Percentiles rank a stretch among this genome's conserved stretches.
Conservation (phyloP, 2,329 filamentous ascomycete species). For the Herpotrichia juniperi region DNA sequence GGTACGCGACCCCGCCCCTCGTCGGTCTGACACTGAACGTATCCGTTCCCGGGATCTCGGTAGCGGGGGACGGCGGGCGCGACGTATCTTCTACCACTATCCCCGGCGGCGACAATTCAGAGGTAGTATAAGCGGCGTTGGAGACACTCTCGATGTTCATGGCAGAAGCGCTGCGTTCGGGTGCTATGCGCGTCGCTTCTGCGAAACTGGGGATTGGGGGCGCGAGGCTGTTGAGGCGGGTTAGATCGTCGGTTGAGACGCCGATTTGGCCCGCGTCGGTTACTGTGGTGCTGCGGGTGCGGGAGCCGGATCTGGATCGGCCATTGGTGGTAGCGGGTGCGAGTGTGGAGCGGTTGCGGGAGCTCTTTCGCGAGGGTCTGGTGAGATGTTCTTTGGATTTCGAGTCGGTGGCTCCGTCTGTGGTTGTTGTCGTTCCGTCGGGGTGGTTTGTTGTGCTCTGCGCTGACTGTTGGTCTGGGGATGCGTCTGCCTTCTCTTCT, state of each 20-base stretch:
- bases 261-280: conserved; percentile 41
- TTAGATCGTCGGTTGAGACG: conserved; percentile 25
- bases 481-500: conserved; percentile 39
- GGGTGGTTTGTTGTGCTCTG: not conserved
- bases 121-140: conserved; percentile 14
- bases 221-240: conserved; percentile 26
- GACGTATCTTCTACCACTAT: conserved; percentile 20
- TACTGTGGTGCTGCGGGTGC: conserved; percentile 36
- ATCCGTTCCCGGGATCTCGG: conserved; percentile 53
- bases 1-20: conserved; percentile 72
- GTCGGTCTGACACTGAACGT: conserved; percentile 68
- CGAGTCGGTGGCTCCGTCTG: conserved; percentile 44
- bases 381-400: conserved; percentile 26
- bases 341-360: conserved; percentile 8
- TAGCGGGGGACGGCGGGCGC: conserved; percentile 34
- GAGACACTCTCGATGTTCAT: conserved; percentile 21
- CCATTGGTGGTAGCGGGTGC: not conserved
- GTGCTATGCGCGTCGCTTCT: conserved; percentile 34
- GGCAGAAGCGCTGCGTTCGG: conserved; percentile 32
- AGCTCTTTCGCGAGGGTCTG: conserved; percentile 18
- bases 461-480: conserved; percentile 27
- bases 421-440: conserved; percentile 21
- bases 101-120: conserved; percentile 7
- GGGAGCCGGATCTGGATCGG: conserved; percentile 30
- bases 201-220: conserved; percentile 28